Conservation (phyloP, 2,329 filamentous ascomycete species). For the Aspergillus terreus region DNA sequence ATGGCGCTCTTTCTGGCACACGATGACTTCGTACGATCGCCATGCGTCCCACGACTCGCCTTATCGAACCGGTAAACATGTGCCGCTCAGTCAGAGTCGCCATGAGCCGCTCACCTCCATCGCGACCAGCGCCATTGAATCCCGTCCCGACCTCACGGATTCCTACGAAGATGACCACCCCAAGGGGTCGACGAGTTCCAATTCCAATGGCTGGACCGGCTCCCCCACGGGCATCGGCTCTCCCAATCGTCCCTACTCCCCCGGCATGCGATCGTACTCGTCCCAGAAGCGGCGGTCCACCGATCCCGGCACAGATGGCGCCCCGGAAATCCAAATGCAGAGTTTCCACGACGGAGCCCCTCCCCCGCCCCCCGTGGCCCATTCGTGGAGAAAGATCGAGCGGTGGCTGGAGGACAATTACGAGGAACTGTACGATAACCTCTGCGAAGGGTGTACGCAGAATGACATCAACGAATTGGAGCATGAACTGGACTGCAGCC, state of each 20-base stretch:
- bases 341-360: slow-evolving; percentile 88
- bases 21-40: slow-evolving; percentile 74
- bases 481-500: slow-evolving; percentile 88
- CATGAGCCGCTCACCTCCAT: slow-evolving; percentile 81
- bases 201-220: slow-evolving; percentile 60
- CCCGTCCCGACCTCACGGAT: slow-evolving; percentile 75
- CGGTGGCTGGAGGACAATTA: slow-evolving; percentile 93
- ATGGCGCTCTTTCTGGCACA: slow-evolving; percentile 93
- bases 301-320: slow-evolving; percentile 64
- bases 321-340: slow-evolving; percentile 92
- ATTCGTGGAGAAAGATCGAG: slow-evolving; percentile 95
- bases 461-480: slow-evolving; percentile 98
- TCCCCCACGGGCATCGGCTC: slow-evolving; percentile 54
- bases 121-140: slow-evolving; percentile 80
- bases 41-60: slow-evolving; percentile 91
- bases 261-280: slow-evolving; percentile 77
- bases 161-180: slow-evolving; percentile 72
- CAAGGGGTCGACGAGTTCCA: slow-evolving; percentile 53
- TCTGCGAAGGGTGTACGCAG: slow-evolving; percentile 84
- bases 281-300: slow-evolving; percentile 60
- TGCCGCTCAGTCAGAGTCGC: slow-evolving; percentile 78
- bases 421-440: slow-evolving; percentile 86
- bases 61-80: slow-evolving; percentile 84
- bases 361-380: slow-evolving; percentile 78
- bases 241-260: slow-evolving; percentile 74